Percentiles rank a stretch among this genome's conserved stretches.
phyloP scores from a whole-genome alignment of 2,329 filamentous ascomycete species.

The Lecanicillium sp. region DNA sequence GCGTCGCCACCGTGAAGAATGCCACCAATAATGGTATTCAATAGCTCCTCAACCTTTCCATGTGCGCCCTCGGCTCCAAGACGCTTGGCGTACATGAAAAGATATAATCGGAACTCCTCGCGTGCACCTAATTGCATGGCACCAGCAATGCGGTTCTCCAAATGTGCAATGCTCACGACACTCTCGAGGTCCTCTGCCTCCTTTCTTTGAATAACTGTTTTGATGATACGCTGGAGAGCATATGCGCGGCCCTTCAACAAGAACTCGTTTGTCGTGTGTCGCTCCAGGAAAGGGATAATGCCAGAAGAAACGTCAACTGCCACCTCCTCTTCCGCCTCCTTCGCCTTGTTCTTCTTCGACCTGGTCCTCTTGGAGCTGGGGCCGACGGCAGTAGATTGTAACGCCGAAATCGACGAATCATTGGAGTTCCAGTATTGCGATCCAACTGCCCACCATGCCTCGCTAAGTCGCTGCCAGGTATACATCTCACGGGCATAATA shows the following conservation, averaged over 20 bases:
- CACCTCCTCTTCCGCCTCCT: slow-evolving; percentile 32
- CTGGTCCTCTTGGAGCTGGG: slow-evolving; percentile 36
- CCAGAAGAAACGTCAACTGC: slow-evolving; percentile 69
- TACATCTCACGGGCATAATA: slow-evolving; percentile 81
- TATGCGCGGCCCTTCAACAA: slow-evolving; percentile 88
- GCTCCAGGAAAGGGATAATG: slow-evolving; percentile 86
- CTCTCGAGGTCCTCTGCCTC: slow-evolving; percentile 91
- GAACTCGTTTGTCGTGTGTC: slow-evolving; percentile 90
- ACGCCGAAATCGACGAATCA: slow-evolving; percentile 77
- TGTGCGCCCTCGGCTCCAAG: slow-evolving; percentile 83
- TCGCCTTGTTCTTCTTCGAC: slow-evolving; percentile 33
- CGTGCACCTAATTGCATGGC: slow-evolving; percentile 76
- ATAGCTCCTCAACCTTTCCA: slow-evolving; percentile 85
- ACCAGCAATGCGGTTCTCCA: slow-evolving; percentile 91
- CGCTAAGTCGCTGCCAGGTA: slow-evolving; percentile 91
- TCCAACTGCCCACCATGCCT: slow-evolving; percentile 96
- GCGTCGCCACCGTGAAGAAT: slow-evolving; percentile 46
- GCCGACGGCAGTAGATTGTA: slow-evolving; percentile 66
- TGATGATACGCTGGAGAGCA: slow-evolving; percentile 85
- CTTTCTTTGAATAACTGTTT: slow-evolving; percentile 78
- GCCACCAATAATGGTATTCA: slow-evolving; percentile 75
- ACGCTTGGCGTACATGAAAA: slow-evolving; percentile 98
- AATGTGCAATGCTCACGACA: slow-evolving; percentile 83
- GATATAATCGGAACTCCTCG: slow-evolving; percentile 88
- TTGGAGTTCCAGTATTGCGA: slow-evolving; percentile 99